A percentile compares a stretch with the other conserved stretches of the same genome.
Evolutionary conservation across 2,329 filamentous ascomycete species (phyloP).

Genomic region (Scorias spongiosa): DNA sequence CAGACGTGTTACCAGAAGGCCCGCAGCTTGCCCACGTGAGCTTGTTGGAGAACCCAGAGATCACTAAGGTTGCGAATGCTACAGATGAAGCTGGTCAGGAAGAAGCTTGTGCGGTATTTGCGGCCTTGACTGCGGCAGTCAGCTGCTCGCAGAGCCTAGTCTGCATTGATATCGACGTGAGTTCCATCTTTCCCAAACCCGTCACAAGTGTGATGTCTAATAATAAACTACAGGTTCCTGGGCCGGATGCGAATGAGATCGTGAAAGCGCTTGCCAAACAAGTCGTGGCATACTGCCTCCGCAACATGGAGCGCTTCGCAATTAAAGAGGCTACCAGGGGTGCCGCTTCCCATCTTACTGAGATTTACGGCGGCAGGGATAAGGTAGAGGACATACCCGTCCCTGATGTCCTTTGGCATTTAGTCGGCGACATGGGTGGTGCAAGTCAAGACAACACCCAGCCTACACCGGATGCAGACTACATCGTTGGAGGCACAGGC

Average conservation of each 20-base stretch:
- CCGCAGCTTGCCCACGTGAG: conserved; percentile 71
- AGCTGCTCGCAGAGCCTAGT: conserved; percentile 71
- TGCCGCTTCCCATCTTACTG: conserved; percentile 27
- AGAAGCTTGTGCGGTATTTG: conserved; percentile 86
- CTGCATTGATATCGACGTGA: conserved; percentile 72
- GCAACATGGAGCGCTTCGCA: conserved; percentile 72
- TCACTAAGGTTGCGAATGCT: conserved; percentile 57
- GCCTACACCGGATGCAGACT: conserved; percentile 73
- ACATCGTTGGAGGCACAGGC: conserved; percentile 88
- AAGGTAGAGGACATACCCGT: conserved; percentile 30
- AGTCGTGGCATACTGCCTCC: conserved; percentile 83
- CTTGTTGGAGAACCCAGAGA: conserved; percentile 63
- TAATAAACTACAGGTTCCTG: conserved; percentile 40
- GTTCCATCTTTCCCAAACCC: conserved; percentile 2
- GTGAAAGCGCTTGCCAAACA: conserved; percentile 86
- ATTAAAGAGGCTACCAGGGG: conserved; percentile 42
- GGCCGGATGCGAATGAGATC: conserved; percentile 67
- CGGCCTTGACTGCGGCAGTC: conserved; percentile 76
- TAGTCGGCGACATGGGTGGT: conserved; percentile 57
- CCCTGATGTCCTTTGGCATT: conserved; percentile 72
- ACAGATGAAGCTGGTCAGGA: conserved; percentile 70
- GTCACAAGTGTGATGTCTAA: not conserved
- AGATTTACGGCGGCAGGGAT: conserved; percentile 30
- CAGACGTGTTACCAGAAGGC: conserved; percentile 79
- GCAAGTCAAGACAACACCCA: conserved; percentile 43